Evolutionary conservation across 2,329 filamentous ascomycete species (phyloP), one percentile per base, ranked within the genome.

Genomic region (Zymoseptoria pseudotritici): DNA sequence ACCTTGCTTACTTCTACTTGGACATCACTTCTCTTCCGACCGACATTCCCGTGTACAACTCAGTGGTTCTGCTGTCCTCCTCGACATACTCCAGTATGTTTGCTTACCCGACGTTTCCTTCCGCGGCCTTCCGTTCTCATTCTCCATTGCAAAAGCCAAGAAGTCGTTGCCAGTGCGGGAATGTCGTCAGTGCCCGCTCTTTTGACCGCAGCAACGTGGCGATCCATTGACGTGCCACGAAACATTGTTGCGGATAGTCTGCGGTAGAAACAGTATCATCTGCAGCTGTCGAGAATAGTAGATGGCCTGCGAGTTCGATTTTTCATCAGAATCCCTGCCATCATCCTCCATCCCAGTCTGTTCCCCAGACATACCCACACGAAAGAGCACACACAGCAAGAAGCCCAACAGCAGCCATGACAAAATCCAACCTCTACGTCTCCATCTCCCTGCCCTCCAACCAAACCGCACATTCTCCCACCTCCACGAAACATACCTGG

Each of bases 371-470:
- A 29, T 29, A 8, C 26, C 26, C 1, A 9, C 26, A 29, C 26
- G 26, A 29, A 29, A 29, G 26, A 29, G 8, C 1, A 29, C 26
- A 29, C 7, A 29, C 26, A 29, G 8, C 26, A 29, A 29, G 26
- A 29, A 29, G 24, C 26, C 26, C 9, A 29, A 5, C 7, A 29
- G 26, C 26, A 29, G 2, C 26, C 36, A 46, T 46, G 36, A 46
- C 51, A 24, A 63, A 60, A 42, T 21, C 36, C 11, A 63, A 63
- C 50, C 54, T 63, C 53, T 60, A 60, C 51, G 58, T 60, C 13
- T 58, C 56, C 22, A 56, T 63, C 6, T 50, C 55, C 13, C 54
- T 36, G 17, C 22, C 57, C 46, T 49, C 42, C 24, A 60, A 36
- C 21, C 42, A 21, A 29, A 56, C 21, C 24, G 50, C 50, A 53